Base-by-base conservation (phyloP, 176 grass and related monocot genomes). In the Elaeis guineensis region DNA sequence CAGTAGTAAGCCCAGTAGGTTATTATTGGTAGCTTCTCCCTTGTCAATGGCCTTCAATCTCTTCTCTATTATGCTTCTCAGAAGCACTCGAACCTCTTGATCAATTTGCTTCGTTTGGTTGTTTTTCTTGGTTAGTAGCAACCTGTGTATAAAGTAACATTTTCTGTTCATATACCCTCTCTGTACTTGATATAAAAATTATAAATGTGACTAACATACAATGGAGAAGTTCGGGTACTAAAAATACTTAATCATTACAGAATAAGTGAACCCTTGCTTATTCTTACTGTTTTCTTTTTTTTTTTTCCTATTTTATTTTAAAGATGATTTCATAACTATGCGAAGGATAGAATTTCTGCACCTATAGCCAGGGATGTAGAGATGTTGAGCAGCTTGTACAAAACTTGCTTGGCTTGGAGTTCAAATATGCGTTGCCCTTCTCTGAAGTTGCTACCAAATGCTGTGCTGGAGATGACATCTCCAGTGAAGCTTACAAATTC, bases 351-450 rank as follows among this genome's bases (percentile, higher is more conserved):
- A 9, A 54, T 80, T 50, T 65, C 9, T 14, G 35, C 22, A 84
- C 83, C 64, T 69, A 61, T 77, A 83, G 23, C 84, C 84, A 1
- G 89, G 84, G 63, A 88, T 69, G 16, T 22, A 60, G 4, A 72
- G 48, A 68, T 22, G 81, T 3, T 59, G 35, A 25, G 78, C 0
- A 60, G 52, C 17, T 18, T 61, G 9, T 30, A 78, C 49, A 50
- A 87, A 7, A 32, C 23, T 58, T 70, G 72, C 62, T 84, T 80
- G 0, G 14, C 22, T 39, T 87, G 80, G 17, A 93, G 59, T 55
- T 78, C 58, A 26, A 87, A 93, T 66, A 93, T 93, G 30, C 56
- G 79, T 29, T 65, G 77, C 18, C 89, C 89, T 78, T 93, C 77
- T 15, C 72, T 49, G 25, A 72, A 87, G 61, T 55, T 84, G 79